Evolutionary conservation across 208 protist genomes (phyloP).

Genomic region (Tritrichomonas musculus): DNA sequence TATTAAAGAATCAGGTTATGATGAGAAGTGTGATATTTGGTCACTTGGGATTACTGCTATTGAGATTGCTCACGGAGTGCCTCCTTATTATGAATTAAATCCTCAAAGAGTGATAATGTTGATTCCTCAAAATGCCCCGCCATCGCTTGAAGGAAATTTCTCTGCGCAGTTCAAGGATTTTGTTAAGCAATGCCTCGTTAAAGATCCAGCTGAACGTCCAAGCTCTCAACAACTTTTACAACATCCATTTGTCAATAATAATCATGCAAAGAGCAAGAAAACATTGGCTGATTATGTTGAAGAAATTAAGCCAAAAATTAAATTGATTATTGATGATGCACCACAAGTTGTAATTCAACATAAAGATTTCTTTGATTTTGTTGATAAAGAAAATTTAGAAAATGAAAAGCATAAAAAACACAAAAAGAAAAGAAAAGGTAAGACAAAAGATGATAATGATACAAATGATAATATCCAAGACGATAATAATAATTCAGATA

Average conservation of each 20-base stretch:
- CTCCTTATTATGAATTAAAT: constrained; percentile 42
- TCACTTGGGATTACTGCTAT: constrained; percentile 50
- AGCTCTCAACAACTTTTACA: constrained; percentile 17
- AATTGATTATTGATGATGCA: too few species aligned
- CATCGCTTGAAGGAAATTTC: constrained; percentile 34
- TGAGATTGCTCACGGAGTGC: constrained; percentile 43
- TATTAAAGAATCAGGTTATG: constrained; percentile 45
- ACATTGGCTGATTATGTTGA: background rate
- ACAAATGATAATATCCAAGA: too few species aligned
- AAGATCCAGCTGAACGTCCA: constrained; percentile 25
- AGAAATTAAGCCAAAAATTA: background rate
- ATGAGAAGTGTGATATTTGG: constrained; percentile 48
- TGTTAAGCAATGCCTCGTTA: constrained; percentile 33
- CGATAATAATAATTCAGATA: too few species aligned
- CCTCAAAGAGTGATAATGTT: constrained; percentile 39
- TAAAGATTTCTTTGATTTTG: too few species aligned
- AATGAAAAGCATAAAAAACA: too few species aligned
- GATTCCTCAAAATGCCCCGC: constrained; percentile 36
- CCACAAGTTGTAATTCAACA: background rate
- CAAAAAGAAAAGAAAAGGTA: too few species aligned
- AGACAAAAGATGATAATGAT: too few species aligned
- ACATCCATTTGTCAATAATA: constrained; percentile 33
- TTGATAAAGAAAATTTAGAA: too few species aligned
- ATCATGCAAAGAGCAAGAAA: background rate
- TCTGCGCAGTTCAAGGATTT: constrained; percentile 37